phyloP scores from a whole-genome alignment of 2,329 filamentous ascomycete species.

The Claviceps sp. region DNA sequence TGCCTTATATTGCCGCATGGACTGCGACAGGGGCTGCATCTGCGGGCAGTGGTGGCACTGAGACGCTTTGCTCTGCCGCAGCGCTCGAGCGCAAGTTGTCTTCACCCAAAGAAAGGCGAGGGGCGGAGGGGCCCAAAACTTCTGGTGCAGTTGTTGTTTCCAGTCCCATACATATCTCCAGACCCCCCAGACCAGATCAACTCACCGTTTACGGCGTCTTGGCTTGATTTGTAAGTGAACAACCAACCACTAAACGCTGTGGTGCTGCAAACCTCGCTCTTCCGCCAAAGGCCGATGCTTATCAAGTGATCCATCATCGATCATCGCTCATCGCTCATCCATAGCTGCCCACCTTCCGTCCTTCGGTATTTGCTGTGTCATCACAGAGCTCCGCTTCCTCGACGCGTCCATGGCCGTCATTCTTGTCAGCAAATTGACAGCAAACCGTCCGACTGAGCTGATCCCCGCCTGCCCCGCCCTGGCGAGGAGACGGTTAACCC shows the following conservation, averaged over 20 bases:
- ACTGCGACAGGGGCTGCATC: conserved; percentile 3
- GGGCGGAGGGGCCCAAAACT: no score
- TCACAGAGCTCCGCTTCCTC: not conserved
- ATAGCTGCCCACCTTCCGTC: not conserved
- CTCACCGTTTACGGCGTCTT: no score
- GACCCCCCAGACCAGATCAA: no score
- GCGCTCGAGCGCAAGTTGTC: conserved; percentile 3
- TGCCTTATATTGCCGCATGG: not conserved
- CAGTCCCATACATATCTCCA: no score
- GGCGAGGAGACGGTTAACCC: not conserved
- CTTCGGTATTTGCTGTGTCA: not conserved
- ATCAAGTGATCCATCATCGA: no score
- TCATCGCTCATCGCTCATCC: no score
- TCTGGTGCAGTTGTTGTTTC: no score
- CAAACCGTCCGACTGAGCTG: conserved; percentile 7
- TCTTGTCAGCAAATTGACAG: not conserved
- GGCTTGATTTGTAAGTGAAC: no score
- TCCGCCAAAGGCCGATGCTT: not conserved
- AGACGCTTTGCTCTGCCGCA: not conserved
- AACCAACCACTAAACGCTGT: no score
- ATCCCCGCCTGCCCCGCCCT: conserved; percentile 1
- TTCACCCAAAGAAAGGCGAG: no score
- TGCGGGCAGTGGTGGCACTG: no score
- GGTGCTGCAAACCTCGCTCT: no score
- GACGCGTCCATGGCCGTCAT: conserved; percentile 1